Conservation (phyloP, 2,329 filamentous ascomycete genomes). For the Chaetomiaceae sp. region DNA sequence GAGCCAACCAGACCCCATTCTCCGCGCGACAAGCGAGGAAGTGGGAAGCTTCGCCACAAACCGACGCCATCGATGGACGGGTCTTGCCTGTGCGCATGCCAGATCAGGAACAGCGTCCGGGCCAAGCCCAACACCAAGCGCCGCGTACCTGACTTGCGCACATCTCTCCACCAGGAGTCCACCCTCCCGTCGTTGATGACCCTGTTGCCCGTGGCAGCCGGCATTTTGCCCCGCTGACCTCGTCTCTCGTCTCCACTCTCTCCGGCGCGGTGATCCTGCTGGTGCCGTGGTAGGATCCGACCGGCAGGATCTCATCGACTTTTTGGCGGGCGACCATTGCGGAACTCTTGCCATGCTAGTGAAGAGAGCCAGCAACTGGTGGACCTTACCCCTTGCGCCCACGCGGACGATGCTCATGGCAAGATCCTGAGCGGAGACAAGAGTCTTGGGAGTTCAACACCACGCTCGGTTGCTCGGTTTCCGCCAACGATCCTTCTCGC, state of each 20-base stretch:
- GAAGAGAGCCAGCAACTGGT: too few species aligned
- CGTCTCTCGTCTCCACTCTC: neutral
- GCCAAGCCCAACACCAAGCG: neutral
- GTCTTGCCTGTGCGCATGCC: constrained; percentile 2
- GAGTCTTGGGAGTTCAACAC: too few species aligned
- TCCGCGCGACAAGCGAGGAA: constrained; percentile 1
- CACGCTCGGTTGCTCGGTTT: too few species aligned
- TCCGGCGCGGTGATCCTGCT: neutral
- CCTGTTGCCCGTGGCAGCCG: constrained; percentile 14
- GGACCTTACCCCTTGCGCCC: too few species aligned
- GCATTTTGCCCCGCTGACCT: neutral
- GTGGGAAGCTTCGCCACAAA: constrained; percentile 20
- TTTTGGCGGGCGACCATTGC: too few species aligned
- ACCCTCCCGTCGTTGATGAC: too few species aligned
- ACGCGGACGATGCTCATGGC: too few species aligned
- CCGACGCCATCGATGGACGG: neutral
- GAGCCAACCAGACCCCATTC: constrained; percentile 21
- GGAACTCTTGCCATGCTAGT: too few species aligned
- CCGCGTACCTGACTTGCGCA: constrained; percentile 5
- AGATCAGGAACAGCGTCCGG: constrained; percentile 13
- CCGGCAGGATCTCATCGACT: too few species aligned
- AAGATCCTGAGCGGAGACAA: too few species aligned
- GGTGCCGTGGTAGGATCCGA: neutral
- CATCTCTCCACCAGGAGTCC: too few species aligned
- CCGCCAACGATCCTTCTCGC: too few species aligned